A percentile compares a stretch with the other conserved stretches of the same genome.
Evolutionary conservation across 768 basidiomycete genomes (phyloP).

Genomic region (Rhizopogon roseolus): DNA sequence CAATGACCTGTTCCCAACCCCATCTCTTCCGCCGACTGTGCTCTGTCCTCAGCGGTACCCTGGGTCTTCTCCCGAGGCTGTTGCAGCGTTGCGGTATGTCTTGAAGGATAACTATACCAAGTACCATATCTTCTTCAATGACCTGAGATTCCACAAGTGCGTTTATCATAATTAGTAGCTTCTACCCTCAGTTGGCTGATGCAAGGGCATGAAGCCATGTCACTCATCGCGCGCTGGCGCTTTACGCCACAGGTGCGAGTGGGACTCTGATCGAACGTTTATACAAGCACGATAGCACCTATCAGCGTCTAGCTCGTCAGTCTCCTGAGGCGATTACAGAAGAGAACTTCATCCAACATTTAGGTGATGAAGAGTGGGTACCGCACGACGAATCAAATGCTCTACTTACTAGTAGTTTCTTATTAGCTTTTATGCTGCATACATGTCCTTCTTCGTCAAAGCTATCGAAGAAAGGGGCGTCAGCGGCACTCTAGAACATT

Average conservation of each 20-base stretch:
- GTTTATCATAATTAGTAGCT: constrained; percentile 5
- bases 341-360: constrained; percentile 3
- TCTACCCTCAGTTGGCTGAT: neutral
- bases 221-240: constrained; percentile 7
- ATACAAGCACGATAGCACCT: neutral
- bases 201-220: constrained; percentile 3
- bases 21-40: constrained; percentile 1
- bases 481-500: constrained; percentile 1
- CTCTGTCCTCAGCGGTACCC: constrained; percentile 1
- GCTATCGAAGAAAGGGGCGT: constrained; percentile 1
- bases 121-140: constrained; percentile 43
- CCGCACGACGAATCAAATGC: neutral
- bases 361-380: constrained; percentile 6
- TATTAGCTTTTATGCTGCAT: constrained; percentile 1
- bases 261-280: neutral
- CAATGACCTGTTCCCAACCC: constrained; percentile 2
- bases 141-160: constrained; percentile 43
- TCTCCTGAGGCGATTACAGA: constrained; percentile 2
- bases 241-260: constrained; percentile 7
- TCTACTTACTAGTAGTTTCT: neutral
- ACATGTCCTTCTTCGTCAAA: constrained; percentile 1
- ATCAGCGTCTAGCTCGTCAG: constrained; percentile 3
- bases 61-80: constrained; percentile 22
- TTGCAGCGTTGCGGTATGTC: constrained; percentile 18
- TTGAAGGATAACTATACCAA: constrained; percentile 39